Percentiles rank a stretch among this genome's conserved stretches.
Evolutionary conservation across 2,329 filamentous ascomycete species (phyloP).

Genomic region (Paecilomyces niveus): DNA sequence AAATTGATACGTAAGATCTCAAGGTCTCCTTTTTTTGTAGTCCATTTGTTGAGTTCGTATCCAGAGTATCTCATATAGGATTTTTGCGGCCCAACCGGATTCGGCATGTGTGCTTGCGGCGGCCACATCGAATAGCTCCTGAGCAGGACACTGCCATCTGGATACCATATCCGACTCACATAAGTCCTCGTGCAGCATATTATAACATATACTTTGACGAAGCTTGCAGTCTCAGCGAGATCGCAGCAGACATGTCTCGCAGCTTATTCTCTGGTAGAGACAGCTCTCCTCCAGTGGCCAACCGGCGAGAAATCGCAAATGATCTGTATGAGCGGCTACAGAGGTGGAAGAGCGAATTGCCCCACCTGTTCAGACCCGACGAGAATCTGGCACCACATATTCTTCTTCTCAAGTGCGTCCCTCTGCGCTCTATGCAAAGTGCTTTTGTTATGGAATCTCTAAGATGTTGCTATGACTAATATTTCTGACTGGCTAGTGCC

Average conservation of each 20-base stretch:
- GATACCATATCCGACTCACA: slow-evolving; percentile 27
- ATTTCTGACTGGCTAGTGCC: slow-evolving; percentile 22
- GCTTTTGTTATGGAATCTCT: neutral
- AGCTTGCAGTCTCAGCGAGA: slow-evolving; percentile 25
- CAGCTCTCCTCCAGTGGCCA: neutral
- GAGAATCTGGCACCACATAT: slow-evolving; percentile 26
- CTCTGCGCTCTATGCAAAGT: neutral
- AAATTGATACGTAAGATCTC: slow-evolving; percentile 30
- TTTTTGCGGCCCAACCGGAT: slow-evolving; percentile 29
- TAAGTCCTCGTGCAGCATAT: slow-evolving; percentile 18
- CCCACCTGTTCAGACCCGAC: slow-evolving; percentile 18
- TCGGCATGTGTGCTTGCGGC: slow-evolving; percentile 22
- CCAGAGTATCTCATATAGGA: slow-evolving; percentile 26
- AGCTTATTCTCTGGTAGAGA: slow-evolving; percentile 20
- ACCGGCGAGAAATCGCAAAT: slow-evolving; percentile 17
- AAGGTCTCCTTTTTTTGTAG: neutral
- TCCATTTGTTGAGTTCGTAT: neutral
- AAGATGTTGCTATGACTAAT: slow-evolving; percentile 1
- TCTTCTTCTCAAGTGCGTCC: slow-evolving; percentile 21
- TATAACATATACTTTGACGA: slow-evolving; percentile 26
- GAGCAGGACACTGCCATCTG: slow-evolving; percentile 17
- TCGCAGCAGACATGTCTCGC: slow-evolving; percentile 28
- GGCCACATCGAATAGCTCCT: slow-evolving; percentile 10
- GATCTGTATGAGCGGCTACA: slow-evolving; percentile 21
- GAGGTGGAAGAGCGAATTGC: slow-evolving; percentile 23